Conservation (phyloP, 2,329 filamentous ascomycete species). For the Elsinoe necatrix region DNA sequence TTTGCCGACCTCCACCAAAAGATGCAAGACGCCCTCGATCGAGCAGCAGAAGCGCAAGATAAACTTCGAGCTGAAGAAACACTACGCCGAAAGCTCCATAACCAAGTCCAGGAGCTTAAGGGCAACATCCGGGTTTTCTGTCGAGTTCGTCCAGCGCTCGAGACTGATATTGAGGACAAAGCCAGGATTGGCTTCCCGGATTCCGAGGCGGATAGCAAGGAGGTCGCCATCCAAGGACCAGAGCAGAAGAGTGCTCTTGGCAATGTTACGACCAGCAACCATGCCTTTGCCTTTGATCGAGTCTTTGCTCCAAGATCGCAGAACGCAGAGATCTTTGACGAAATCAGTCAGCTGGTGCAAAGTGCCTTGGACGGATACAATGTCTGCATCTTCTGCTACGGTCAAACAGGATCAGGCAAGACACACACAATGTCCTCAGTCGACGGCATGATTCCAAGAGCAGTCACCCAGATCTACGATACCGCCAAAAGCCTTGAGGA, state of each 20-base stretch:
- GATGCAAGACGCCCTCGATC: conserved; percentile 66
- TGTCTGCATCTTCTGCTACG: conserved; percentile 97
- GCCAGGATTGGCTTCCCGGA: conserved; percentile 69
- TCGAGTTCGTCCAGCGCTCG: conserved; percentile 70
- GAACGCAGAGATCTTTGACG: conserved; percentile 84
- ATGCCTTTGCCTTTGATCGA: conserved; percentile 84
- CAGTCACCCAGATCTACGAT: conserved; percentile 87
- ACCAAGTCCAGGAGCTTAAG: conserved; percentile 95
- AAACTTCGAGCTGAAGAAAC: conserved; percentile 90
- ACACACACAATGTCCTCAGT: conserved; percentile 88
- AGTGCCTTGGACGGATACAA: conserved; percentile 96
- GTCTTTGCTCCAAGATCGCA: conserved; percentile 72
- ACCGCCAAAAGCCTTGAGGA: conserved; percentile 75
- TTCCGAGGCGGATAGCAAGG: conserved; percentile 68
- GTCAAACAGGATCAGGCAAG: conserved; percentile 94
- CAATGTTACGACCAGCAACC: conserved; percentile 65
- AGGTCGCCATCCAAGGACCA: conserved; percentile 74
- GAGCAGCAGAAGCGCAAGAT: conserved; percentile 62
- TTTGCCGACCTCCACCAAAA: conserved; percentile 74
- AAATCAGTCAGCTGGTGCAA: conserved; percentile 94
- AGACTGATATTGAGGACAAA: conserved; percentile 51
- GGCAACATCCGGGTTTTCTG: conserved; percentile 99
- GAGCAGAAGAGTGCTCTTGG: conserved; percentile 77
- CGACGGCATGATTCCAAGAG: conserved; percentile 91
- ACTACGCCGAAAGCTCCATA: conserved; percentile 82